phyloP scores from a whole-genome alignment of 164 flowering plant genomes.

The Saururus chinensis region DNA sequence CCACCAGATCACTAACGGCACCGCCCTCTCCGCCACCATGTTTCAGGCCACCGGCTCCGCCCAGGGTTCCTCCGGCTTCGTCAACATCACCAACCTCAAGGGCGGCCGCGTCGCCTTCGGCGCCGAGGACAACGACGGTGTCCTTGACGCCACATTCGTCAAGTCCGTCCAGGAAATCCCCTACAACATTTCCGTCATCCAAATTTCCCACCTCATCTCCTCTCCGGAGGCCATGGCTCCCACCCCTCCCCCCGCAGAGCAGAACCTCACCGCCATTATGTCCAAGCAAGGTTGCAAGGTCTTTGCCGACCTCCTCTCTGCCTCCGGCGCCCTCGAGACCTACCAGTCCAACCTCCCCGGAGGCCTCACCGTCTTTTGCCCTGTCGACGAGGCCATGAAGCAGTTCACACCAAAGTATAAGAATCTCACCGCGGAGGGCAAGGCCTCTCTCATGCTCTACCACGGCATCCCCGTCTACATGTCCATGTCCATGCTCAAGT shows the following conservation, averaged over 20 bases:
- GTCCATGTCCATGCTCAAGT: slow-evolving; percentile 28
- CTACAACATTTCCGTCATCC: slow-evolving; percentile 68
- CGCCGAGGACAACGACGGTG: slow-evolving; percentile 31
- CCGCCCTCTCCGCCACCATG: slow-evolving; percentile 48
- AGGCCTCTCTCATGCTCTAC: slow-evolving; percentile 20
- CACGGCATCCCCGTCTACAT: slow-evolving; percentile 33
- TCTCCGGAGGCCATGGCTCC: slow-evolving; percentile 86
- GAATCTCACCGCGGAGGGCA: slow-evolving; percentile 26
- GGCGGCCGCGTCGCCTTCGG: slow-evolving; percentile 78
- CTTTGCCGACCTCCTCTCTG: slow-evolving; percentile 39
- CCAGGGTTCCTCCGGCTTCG: slow-evolving; percentile 57
- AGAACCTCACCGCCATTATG: slow-evolving; percentile 46
- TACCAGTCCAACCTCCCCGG: slow-evolving; percentile 25
- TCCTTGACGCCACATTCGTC: slow-evolving; percentile 38
- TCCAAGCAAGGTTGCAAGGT: slow-evolving; percentile 58
- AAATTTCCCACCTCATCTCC: slow-evolving; percentile 47
- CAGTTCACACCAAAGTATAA: slow-evolving; percentile 30
- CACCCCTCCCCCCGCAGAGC: slow-evolving; percentile 35
- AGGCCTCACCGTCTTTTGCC: slow-evolving; percentile 33
- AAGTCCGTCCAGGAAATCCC: slow-evolving; percentile 65
- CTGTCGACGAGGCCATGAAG: slow-evolving; percentile 15
- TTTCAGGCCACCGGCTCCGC: slow-evolving; percentile 73
- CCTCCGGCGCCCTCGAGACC: slow-evolving; percentile 34
- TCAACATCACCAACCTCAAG: slow-evolving; percentile 62
- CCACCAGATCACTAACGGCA: slow-evolving; percentile 62